A percentile compares a stretch with the other conserved stretches of the same genome.
These are phyloP conservation scores for Colletotrichum limetticola DNA, from an alignment of 2,329 filamentous ascomycete species.

Conservation along the genomic window DNA sequence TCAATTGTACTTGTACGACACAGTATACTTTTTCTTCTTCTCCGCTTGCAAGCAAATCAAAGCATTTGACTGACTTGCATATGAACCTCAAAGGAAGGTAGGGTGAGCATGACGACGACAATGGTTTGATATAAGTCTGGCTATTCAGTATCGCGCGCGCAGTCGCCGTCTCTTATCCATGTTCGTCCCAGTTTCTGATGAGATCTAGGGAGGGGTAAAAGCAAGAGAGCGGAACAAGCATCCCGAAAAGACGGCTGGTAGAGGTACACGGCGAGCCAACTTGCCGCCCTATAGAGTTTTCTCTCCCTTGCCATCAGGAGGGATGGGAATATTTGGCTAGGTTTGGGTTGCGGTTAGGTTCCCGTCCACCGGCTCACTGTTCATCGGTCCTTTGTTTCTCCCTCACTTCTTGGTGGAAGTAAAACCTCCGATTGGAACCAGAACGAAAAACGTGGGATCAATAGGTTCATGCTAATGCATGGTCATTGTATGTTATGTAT, in stretches of 20 bases:
- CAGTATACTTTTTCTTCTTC: background rate
- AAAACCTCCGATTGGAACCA: constrained; percentile 1
- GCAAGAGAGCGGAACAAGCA: no score
- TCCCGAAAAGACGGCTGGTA: background rate
- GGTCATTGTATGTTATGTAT: background rate
- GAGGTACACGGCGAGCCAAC: no score
- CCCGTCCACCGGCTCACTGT: no score
- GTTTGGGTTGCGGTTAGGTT: background rate
- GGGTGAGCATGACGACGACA: background rate
- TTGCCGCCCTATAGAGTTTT: no score
- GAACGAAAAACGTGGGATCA: background rate
- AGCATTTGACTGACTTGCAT: background rate
- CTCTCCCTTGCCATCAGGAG: no score
- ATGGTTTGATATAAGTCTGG: background rate
- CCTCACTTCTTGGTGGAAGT: background rate
- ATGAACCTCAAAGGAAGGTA: no score
- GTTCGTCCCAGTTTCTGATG: background rate
- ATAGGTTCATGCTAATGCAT: constrained; percentile 1
- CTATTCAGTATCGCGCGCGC: background rate
- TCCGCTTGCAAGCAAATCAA: background rate
- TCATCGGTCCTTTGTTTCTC: no score
- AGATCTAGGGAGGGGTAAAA: background rate
- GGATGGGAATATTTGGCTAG: background rate
- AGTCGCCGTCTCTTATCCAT: background rate
- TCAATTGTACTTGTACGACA: background rate